Evolutionary conservation across 2,329 filamentous ascomycete genomes (phyloP), one percentile per base, ranked within the genome.

Genomic region (Sodiomyces alkalinus): DNA sequence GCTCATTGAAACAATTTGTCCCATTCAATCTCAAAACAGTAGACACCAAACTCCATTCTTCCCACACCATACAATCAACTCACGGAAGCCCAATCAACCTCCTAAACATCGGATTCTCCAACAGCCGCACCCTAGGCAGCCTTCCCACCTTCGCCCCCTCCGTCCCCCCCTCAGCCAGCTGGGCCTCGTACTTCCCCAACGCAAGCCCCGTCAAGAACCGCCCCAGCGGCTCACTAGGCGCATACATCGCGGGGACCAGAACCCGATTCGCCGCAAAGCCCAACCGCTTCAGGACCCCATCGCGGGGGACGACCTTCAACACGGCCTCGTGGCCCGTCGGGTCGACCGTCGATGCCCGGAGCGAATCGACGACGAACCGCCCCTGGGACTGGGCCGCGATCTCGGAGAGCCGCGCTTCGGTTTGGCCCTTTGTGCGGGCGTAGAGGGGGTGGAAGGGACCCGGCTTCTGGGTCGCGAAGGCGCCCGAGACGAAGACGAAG

Each of bases 401-500:
- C 0, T 60, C 56, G 2, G 75, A 57, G 2, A 86, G 58, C 2
- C 55, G 48, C 2, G 56, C 38, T 49, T 86, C 80, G 0, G 68
- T 64, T 43, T 71, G 60, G 9, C 79, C 80, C 47, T 86, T 85
- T 31, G 79, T 60, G 9, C 62, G 56, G 2, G 58, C 73, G 41
- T 69, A 83, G 24, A 68, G 49, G 12, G 62, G 47, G 0, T 74
- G 66, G 39, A 74, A 62, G 4, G 47, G 44, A 3, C 63, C 62
- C 0, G 75, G 76, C 1, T 51, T 51, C 12, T 62, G 61, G 2
- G 71, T 75, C 0, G 74, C 66, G 25, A 71, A 71, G 28, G 58
- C 52, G 27, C 74, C 77, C 0, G 78, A 83, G 17, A 85, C 64
- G 43, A 73, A 78, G 36, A 83, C 59, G 47, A 83, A 85, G 28